Percentiles rank a stretch among this genome's conserved stretches.
These are phyloP conservation scores for Suhomyces anneliseae DNA, from an alignment of 1,139 yeast species.

Conservation along the genomic window DNA sequence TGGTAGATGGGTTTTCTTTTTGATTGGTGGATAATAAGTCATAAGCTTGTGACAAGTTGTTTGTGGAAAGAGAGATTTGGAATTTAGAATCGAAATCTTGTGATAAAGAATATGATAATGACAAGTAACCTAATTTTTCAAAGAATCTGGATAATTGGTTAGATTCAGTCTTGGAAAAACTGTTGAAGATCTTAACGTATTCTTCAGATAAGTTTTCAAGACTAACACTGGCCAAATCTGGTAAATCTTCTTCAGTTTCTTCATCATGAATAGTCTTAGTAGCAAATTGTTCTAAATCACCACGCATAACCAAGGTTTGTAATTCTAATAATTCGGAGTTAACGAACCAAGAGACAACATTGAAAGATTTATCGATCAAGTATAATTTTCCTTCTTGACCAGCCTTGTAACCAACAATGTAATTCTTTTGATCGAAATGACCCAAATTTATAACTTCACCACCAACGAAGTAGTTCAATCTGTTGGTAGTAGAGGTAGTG, in stretches of 20 bases:
- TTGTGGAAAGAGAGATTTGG: conserved; percentile 67
- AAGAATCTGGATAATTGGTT: conserved; percentile 86
- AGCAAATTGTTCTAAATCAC: conserved; percentile 65
- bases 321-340: conserved; percentile 87
- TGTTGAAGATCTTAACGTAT: conserved; percentile 38
- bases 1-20: conserved; percentile 44
- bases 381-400: conserved; percentile 82
- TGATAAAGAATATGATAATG: conserved; percentile 79
- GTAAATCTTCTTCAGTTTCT: conserved; percentile 40
- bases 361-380: conserved; percentile 86
- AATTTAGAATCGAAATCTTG: conserved; percentile 85
- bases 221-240: conserved; percentile 58
- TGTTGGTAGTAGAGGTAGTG: conserved; percentile 76
- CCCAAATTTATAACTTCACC: conserved; percentile 90
- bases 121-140: conserved; percentile 86
- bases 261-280: conserved; percentile 33
- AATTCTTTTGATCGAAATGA: conserved; percentile 88
- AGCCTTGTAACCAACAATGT: conserved; percentile 84
- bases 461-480: conserved; percentile 93
- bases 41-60: conserved; percentile 70
- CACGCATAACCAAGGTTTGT: conserved; percentile 93
- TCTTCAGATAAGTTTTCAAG: conserved; percentile 62
- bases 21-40: conserved; percentile 62
- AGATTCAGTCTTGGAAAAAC: conserved; percentile 66
- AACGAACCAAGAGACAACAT: conserved; percentile 77